Evolutionary conservation across 441 rosid genomes (phyloP).

Genomic region (Erodium moschatum): DNA sequence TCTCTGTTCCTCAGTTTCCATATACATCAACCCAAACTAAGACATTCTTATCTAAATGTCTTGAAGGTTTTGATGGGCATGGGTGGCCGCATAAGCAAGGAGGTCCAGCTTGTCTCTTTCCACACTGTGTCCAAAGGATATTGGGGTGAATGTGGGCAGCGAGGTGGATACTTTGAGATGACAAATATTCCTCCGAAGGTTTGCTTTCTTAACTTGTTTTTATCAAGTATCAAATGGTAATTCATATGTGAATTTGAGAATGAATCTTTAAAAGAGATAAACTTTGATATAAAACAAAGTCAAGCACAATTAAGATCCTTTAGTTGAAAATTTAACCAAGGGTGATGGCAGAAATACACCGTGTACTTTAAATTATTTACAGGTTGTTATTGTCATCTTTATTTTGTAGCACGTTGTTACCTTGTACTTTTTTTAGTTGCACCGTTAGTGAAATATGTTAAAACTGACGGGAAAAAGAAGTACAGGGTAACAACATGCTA

Average conservation of each 20-base stretch:
- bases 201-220: slow-evolving; percentile 18
- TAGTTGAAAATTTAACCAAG: too few species aligned
- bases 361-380: too few species aligned
- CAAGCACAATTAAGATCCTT: too few species aligned
- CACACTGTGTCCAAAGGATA: slow-evolving; percentile 96
- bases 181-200: slow-evolving; percentile 87
- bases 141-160: slow-evolving; percentile 98
- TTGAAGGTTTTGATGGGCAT: slow-evolving; percentile 78
- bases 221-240: too few species aligned
- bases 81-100: slow-evolving; percentile 78
- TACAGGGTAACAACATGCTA: too few species aligned
- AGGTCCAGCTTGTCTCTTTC: slow-evolving; percentile 87
- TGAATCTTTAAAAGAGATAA: neutral
- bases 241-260: neutral
- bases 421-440: too few species aligned
- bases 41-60: slow-evolving; percentile 13
- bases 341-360: too few species aligned
- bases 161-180: slow-evolving; percentile 99
- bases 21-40: slow-evolving; percentile 13
- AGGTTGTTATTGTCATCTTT: too few species aligned
- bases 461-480: too few species aligned
- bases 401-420: too few species aligned
- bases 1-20: slow-evolving; percentile 2
- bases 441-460: too few species aligned
- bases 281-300: neutral